Evolutionary conservation across 441 rosid genomes (phyloP).

Genomic region (Adansonia grandidieri): DNA sequence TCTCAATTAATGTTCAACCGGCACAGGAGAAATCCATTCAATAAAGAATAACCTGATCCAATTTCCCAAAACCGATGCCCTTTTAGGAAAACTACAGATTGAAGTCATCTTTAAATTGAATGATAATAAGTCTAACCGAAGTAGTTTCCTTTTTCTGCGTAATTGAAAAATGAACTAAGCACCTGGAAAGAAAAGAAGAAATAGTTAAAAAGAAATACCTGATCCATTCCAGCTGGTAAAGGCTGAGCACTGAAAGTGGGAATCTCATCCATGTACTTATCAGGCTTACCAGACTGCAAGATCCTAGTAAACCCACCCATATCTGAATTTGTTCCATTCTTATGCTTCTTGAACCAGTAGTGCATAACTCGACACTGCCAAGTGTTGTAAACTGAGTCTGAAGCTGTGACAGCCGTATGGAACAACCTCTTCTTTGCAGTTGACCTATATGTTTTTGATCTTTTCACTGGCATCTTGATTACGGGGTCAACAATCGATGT

Average conservation of each 20-base stretch:
- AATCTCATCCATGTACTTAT: constrained; percentile 83
- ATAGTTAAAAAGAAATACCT: constrained; percentile 43
- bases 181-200: neutral
- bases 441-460: constrained; percentile 35
- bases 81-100: neutral
- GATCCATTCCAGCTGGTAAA: constrained; percentile 90
- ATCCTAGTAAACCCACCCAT: constrained; percentile 98
- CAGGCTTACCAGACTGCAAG: constrained; percentile 89
- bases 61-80: neutral
- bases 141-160: neutral
- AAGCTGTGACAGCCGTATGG: constrained; percentile 94
- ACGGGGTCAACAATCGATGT: constrained; percentile 64
- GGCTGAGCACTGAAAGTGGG: constrained; percentile 96
- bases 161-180: neutral
- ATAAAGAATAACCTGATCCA: constrained; percentile 6
- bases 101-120: no score
- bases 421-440: constrained; percentile 51
- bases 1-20: neutral
- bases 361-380: constrained; percentile 99
- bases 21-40: constrained; percentile 2
- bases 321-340: constrained; percentile 61
- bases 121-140: neutral
- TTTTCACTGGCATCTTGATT: constrained; percentile 66
- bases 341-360: constrained; percentile 84
- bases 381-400: constrained; percentile 87